Conservation (phyloP, 345 rosid genomes). For the Melaleuca quinquenervia region DNA sequence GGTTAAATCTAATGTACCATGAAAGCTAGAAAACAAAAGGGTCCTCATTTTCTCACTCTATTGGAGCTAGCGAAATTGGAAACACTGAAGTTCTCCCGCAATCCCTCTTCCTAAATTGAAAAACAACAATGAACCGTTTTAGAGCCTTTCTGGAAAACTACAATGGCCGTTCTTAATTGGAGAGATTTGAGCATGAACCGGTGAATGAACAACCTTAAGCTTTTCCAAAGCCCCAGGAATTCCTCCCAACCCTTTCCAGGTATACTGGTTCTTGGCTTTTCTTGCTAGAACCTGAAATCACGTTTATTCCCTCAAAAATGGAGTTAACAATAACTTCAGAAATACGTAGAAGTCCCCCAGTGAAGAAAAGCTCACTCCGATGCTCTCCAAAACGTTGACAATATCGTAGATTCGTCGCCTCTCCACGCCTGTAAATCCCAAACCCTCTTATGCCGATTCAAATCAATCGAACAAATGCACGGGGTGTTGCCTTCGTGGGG, state of each 20-base stretch:
- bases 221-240: conserved; percentile 13
- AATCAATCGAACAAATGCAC: neutral
- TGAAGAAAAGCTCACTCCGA: conserved; percentile 46
- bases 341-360: neutral
- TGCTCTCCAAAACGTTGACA: conserved; percentile 79
- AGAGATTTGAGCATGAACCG: neutral
- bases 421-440: conserved; percentile 51
- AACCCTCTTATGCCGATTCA: neutral
- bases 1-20: neutral
- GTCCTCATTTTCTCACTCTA: conserved; percentile 32
- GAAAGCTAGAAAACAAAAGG: neutral
- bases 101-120: conserved; percentile 38
- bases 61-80: conserved; percentile 25
- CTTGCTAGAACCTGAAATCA: conserved; percentile 49
- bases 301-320: neutral
- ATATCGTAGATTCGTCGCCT: conserved; percentile 84
- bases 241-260: conserved; percentile 26
- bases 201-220: conserved; percentile 22
- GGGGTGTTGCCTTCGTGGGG: neutral
- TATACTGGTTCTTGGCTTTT: conserved; percentile 23
- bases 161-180: neutral
- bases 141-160: neutral
- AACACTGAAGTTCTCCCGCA: conserved; percentile 30
- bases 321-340: neutral
- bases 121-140: neutral